A percentile compares a stretch with the other conserved stretches of the same genome.
These are phyloP conservation scores for Rhizopus microsporus DNA, from an alignment of 371 early-diverging fungal species.

Conservation along the genomic window DNA sequence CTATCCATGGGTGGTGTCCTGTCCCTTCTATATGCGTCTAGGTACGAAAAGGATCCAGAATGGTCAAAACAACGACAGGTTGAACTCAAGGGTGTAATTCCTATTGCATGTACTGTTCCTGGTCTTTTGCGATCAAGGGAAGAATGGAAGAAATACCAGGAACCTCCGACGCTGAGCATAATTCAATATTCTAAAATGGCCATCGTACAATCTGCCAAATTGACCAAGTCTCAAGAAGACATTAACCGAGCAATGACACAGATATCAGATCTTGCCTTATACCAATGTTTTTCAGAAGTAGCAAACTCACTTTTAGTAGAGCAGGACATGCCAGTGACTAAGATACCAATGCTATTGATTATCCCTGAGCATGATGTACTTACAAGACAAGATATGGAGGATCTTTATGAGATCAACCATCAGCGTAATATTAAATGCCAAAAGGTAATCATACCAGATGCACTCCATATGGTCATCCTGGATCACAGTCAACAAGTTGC, in stretches of 20 bases:
- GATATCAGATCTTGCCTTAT: constrained; percentile 19
- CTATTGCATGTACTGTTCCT: constrained; percentile 31
- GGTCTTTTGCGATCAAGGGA: constrained; percentile 20
- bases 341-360: constrained; percentile 22
- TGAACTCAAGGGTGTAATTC: constrained; percentile 21
- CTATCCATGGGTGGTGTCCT: constrained; percentile 48
- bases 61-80: constrained; percentile 8
- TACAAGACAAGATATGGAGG: constrained; percentile 23
- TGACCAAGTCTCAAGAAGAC: constrained; percentile 14
- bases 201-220: constrained; percentile 22
- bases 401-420: constrained; percentile 22
- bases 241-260: constrained; percentile 21
- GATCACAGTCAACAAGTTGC: constrained; percentile 28
- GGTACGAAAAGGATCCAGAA: not conserved
- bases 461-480: constrained; percentile 39
- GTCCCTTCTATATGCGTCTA: constrained; percentile 22
- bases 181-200: constrained; percentile 16
- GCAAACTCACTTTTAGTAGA: constrained; percentile 9
- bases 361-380: constrained; percentile 30
- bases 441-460: constrained; percentile 11
- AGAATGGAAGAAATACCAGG: constrained; percentile 30
- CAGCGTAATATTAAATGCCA: constrained; percentile 13
- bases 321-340: not conserved
- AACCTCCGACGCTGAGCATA: constrained; percentile 11
- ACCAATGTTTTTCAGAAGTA: constrained; percentile 24